A percentile compares a stretch with the other conserved stretches of the same genome.
phyloP scores from a whole-genome alignment of 129 eudicot species.

The Gnaphalium uliginosum region DNA sequence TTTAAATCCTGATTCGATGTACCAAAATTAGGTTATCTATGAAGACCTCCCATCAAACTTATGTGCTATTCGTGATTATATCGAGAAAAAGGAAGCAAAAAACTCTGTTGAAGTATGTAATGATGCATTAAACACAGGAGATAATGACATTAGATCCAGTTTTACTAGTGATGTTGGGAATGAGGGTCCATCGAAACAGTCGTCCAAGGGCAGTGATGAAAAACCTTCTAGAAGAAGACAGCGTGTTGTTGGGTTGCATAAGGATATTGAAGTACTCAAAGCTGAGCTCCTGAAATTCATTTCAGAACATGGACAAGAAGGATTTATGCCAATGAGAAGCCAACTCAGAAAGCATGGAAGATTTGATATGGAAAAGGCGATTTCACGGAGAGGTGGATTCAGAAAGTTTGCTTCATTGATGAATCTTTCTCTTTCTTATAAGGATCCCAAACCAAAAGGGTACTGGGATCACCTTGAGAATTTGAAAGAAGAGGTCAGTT shows the following conservation, averaged over 20 bases:
- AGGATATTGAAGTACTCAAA: constrained; percentile 78
- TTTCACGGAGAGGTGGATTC: constrained; percentile 90
- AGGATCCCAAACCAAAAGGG: constrained; percentile 92
- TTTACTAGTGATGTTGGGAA: constrained; percentile 20
- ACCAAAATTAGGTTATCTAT: constrained; percentile 63
- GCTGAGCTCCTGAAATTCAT: constrained; percentile 68
- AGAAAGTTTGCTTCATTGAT: constrained; percentile 79
- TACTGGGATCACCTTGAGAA: constrained; percentile 96
- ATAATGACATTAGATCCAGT: constrained; percentile 26
- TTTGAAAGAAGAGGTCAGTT: constrained; percentile 80
- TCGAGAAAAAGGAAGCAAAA: constrained; percentile 54
- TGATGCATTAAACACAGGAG: constrained; percentile 27
- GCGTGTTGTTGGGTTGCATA: constrained; percentile 80
- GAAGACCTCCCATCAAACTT: constrained; percentile 97
- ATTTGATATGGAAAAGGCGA: constrained; percentile 92
- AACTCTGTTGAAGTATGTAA: constrained; percentile 34
- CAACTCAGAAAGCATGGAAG: constrained; percentile 89
- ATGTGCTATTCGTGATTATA: constrained; percentile 88
- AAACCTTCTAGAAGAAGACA: constrained; percentile 55
- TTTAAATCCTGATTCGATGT: constrained; percentile 1
- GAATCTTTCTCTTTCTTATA: constrained; percentile 92
- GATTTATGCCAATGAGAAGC: constrained; percentile 97
- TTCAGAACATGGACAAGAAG: constrained; percentile 85
- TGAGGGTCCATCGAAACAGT: constrained; percentile 21
- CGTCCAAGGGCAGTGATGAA: constrained; percentile 27